phyloP scores from a whole-genome alignment of 257 asterid genomes.

The Penstemon barbatus region DNA sequence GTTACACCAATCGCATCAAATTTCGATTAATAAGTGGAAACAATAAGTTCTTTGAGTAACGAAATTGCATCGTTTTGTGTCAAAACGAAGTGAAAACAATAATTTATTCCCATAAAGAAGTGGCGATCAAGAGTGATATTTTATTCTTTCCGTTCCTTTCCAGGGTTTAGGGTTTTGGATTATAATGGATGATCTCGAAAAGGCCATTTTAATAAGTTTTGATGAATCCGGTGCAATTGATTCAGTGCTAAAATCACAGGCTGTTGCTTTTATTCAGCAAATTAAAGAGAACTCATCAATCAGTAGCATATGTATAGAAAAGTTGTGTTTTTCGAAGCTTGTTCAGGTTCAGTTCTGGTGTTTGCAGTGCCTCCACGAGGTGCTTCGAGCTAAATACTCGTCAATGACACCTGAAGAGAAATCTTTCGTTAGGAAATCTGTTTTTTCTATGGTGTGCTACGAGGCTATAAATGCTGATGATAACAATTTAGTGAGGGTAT shows the following conservation, averaged over 20 bases:
- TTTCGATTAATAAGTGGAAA: too few relatives aligned
- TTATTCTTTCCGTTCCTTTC: not conserved
- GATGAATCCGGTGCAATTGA: slow-evolving; percentile 75
- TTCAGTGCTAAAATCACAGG: slow-evolving; percentile 67
- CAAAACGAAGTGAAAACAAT: too few relatives aligned
- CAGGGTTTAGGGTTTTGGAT: slow-evolving; percentile 50
- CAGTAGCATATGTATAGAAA: slow-evolving; percentile 74
- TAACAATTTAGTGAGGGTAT: slow-evolving; percentile 43
- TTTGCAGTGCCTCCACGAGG: slow-evolving; percentile 82
- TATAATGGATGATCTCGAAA: slow-evolving; percentile 89
- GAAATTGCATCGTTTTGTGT: too few relatives aligned
- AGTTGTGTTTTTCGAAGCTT: slow-evolving; percentile 53
- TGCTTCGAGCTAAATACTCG: slow-evolving; percentile 55
- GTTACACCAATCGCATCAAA: too few relatives aligned
- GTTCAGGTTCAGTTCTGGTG: slow-evolving; percentile 96
- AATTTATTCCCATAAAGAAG: too few relatives aligned
- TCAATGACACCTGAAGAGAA: slow-evolving; percentile 73
- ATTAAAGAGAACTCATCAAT: slow-evolving; percentile 66
- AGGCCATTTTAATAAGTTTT: slow-evolving; percentile 83
- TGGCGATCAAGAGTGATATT: too few relatives aligned
- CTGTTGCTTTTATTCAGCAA: slow-evolving; percentile 67
- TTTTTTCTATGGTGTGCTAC: slow-evolving; percentile 69
- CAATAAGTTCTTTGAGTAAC: too few relatives aligned
- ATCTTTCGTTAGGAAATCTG: slow-evolving; percentile 66
- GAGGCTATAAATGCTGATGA: slow-evolving; percentile 58